These are phyloP conservation scores for Colletotrichum costaricense DNA, from an alignment of 2,329 filamentous ascomycete species.

Conservation along the genomic window DNA sequence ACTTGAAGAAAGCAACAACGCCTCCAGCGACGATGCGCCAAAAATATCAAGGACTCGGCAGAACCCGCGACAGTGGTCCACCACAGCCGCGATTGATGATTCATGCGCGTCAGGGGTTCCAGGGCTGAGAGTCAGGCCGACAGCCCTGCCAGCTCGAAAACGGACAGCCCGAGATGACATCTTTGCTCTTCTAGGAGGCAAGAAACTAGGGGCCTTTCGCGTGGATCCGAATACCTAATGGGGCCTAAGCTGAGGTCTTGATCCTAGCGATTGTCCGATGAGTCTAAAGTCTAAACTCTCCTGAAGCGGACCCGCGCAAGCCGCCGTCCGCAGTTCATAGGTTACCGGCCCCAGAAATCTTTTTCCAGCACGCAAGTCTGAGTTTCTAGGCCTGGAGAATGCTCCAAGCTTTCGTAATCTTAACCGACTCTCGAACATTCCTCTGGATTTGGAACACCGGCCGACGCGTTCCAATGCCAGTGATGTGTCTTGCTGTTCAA, in stretches of 20 bases:
- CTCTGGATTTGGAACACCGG: neutral
- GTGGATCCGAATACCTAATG: neutral
- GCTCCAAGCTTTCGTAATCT: neutral
- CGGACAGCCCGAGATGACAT: slow-evolving; percentile 15
- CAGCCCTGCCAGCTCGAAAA: slow-evolving; percentile 3
- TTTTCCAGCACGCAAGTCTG: neutral
- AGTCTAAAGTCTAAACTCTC: neutral
- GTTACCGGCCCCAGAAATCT: neutral
- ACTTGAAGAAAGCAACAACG: neutral
- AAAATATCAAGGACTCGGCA: slow-evolving; percentile 11
- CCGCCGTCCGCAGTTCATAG: neutral
- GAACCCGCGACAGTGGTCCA: neutral
- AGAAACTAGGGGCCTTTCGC: neutral
- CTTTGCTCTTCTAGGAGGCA: neutral
- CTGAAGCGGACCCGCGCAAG: too few relatives aligned
- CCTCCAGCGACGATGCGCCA: neutral
- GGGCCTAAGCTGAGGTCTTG: neutral
- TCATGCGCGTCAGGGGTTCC: slow-evolving; percentile 13
- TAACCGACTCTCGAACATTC: neutral
- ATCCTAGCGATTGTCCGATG: neutral
- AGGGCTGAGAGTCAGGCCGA: neutral
- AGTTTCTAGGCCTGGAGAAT: neutral
- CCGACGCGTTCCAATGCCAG: neutral
- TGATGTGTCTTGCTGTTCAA: neutral
- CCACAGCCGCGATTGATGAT: slow-evolving; percentile 9